A percentile compares a stretch with the other conserved stretches of the same genome.
phyloP scores from a whole-genome alignment of 371 early-diverging fungal genomes.

The Mortierella sp. region DNA sequence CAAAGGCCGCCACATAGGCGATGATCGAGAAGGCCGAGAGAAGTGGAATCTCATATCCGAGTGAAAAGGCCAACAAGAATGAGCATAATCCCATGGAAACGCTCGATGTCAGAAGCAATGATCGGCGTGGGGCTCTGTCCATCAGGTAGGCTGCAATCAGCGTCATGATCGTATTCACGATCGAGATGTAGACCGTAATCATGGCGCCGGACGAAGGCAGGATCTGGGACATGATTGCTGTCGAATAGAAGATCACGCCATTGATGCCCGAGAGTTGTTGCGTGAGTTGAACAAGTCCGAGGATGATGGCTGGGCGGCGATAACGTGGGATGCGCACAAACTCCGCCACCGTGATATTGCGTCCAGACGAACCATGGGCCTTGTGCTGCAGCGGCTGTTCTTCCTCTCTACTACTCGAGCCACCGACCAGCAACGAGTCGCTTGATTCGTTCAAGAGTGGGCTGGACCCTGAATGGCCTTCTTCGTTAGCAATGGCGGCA shows the following conservation, averaged over 20 bases:
- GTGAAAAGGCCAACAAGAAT: slow-evolving; percentile 68
- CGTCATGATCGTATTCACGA: slow-evolving; percentile 82
- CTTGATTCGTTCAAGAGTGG: slow-evolving; percentile 28
- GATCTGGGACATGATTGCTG: slow-evolving; percentile 75
- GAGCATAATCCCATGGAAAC: slow-evolving; percentile 68
- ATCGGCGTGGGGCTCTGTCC: slow-evolving; percentile 85
- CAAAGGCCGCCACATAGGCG: slow-evolving; percentile 86
- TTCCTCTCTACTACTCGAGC: slow-evolving; percentile 12
- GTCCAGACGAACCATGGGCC: slow-evolving; percentile 14
- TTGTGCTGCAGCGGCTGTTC: slow-evolving; percentile 13
- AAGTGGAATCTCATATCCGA: slow-evolving; percentile 59
- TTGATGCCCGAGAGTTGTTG: slow-evolving; percentile 96
- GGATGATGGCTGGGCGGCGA: slow-evolving; percentile 69
- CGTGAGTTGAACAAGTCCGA: slow-evolving; percentile 79
- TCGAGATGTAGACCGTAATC: slow-evolving; percentile 79
- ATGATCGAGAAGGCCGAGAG: slow-evolving; percentile 76
- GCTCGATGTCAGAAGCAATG: slow-evolving; percentile 77
- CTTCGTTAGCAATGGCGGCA: slow-evolving; percentile 45
- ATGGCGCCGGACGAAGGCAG: slow-evolving; percentile 71
- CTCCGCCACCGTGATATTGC: slow-evolving; percentile 27
- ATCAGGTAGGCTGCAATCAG: slow-evolving; percentile 77
- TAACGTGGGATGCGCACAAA: slow-evolving; percentile 61
- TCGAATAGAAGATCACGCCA: slow-evolving; percentile 90
- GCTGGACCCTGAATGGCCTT: slow-evolving; percentile 24
- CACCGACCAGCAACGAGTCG: slow-evolving; percentile 30